A percentile compares a stretch with the other conserved stretches of the same genome.
phyloP scores from a whole-genome alignment of 2,329 filamentous ascomycete genomes.

The Pseudogymnoascus sp. region DNA sequence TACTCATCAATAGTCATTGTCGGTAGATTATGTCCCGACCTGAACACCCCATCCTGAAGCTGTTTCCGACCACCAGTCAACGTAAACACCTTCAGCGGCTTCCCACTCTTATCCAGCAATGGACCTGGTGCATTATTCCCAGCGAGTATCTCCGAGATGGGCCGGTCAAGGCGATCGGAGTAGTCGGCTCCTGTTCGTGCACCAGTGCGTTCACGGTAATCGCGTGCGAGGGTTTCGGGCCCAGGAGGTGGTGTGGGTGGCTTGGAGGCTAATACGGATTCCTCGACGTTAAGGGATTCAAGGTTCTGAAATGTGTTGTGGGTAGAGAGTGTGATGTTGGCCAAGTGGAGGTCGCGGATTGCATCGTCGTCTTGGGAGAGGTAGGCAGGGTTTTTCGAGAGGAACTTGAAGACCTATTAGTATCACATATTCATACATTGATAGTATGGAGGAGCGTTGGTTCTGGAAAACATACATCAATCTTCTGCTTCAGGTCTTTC shows the following conservation, averaged over 20 bases:
- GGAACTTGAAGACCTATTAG: slow-evolving; percentile 40
- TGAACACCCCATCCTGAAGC: slow-evolving; percentile 73
- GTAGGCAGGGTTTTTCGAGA: slow-evolving; percentile 50
- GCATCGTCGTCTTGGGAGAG: slow-evolving; percentile 74
- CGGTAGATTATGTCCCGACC: slow-evolving; percentile 83
- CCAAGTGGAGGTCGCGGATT: slow-evolving; percentile 70
- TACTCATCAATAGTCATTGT: slow-evolving; percentile 99
- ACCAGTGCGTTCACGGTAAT: slow-evolving; percentile 40
- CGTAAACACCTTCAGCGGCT: slow-evolving; percentile 85
- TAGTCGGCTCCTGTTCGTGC: slow-evolving; percentile 43
- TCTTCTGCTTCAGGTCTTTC: slow-evolving; percentile 72
- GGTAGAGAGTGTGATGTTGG: slow-evolving; percentile 63
- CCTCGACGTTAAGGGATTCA: slow-evolving; percentile 79
- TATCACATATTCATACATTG: slow-evolving; percentile 28
- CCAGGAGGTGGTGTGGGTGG: slow-evolving; percentile 45
- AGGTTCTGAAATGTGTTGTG: slow-evolving; percentile 80
- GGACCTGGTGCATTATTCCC: slow-evolving; percentile 53
- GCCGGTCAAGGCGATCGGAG: slow-evolving; percentile 66
- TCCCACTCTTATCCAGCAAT: slow-evolving; percentile 69
- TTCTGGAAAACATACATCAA: slow-evolving; percentile 55
- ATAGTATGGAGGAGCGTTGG: slow-evolving; percentile 29
- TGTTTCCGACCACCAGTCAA: slow-evolving; percentile 71
- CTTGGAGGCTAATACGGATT: slow-evolving; percentile 72
- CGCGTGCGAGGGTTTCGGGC: slow-evolving; percentile 37
- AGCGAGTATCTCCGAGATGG: slow-evolving; percentile 45